A percentile compares a stretch with the other conserved stretches of the same genome.
Evolutionary conservation across 2,329 filamentous ascomycete genomes (phyloP).

Genomic region (Akanthomyces lecanii): DNA sequence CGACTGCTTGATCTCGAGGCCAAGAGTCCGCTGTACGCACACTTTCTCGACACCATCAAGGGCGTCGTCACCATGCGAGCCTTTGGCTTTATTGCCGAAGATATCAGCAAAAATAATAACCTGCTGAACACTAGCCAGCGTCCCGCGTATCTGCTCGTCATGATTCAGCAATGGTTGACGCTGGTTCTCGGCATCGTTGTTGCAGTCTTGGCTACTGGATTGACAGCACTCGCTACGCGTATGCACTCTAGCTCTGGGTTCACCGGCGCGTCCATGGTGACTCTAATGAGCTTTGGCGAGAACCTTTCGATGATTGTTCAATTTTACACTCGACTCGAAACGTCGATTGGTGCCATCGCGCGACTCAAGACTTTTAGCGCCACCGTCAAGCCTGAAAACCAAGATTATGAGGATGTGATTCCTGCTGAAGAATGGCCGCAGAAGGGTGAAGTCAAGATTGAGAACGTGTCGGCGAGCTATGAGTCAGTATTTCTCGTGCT

Average conservation of each 20-base stretch:
- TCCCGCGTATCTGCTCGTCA: slow-evolving; percentile 52
- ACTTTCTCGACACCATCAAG: slow-evolving; percentile 51
- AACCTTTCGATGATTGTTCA: slow-evolving; percentile 19
- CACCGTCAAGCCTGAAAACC: slow-evolving; percentile 18
- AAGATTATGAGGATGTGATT: slow-evolving; percentile 9
- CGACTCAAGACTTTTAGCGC: slow-evolving; percentile 21
- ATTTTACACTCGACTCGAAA: slow-evolving; percentile 27
- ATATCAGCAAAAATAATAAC: slow-evolving; percentile 39
- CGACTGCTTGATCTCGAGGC: slow-evolving; percentile 58
- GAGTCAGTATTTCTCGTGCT: background rate
- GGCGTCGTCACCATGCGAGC: slow-evolving; percentile 52
- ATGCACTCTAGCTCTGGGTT: slow-evolving; percentile 31
- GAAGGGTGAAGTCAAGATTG: slow-evolving; percentile 20
- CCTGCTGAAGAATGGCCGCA: slow-evolving; percentile 22
- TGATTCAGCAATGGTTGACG: slow-evolving; percentile 54
- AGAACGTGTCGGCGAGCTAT: slow-evolving; percentile 20
- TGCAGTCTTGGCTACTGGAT: slow-evolving; percentile 40
- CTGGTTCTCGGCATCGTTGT: slow-evolving; percentile 47
- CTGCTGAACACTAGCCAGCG: slow-evolving; percentile 51
- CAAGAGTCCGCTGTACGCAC: slow-evolving; percentile 52
- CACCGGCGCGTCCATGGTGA: slow-evolving; percentile 34
- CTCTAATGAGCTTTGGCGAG: slow-evolving; percentile 34
- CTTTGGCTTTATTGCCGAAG: slow-evolving; percentile 47
- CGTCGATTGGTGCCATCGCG: slow-evolving; percentile 19
- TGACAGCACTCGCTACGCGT: slow-evolving; percentile 44